Percentiles rank a stretch among this genome's conserved stretches.
These are phyloP conservation scores for Globisporangium echinulatum DNA, from an alignment of 352 stramenopile genomes.

Conservation along the genomic window DNA sequence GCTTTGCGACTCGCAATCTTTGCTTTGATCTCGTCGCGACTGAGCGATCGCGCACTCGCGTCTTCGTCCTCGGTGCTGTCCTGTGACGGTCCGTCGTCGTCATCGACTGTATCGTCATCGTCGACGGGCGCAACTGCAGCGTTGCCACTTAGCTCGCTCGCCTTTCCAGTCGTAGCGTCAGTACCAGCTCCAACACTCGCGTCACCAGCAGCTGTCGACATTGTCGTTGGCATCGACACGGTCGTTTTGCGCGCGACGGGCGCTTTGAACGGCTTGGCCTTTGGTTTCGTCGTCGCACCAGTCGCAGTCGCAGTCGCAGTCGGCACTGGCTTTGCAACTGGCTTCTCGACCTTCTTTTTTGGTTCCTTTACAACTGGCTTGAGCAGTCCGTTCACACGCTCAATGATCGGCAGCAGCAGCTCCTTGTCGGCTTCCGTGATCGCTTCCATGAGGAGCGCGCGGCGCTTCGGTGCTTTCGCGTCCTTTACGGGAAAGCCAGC, in stretches of 20 bases:
- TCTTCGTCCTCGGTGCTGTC: constrained; percentile 22
- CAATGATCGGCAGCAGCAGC: constrained; percentile 36
- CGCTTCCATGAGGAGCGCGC: constrained; percentile 50
- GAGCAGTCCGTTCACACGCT: constrained; percentile 48
- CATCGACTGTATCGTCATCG: constrained; percentile 13
- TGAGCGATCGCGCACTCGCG: constrained; percentile 27
- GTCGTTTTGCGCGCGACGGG: constrained; percentile 8
- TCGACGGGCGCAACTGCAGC: neutral
- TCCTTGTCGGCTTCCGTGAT: constrained; percentile 76
- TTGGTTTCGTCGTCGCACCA: constrained; percentile 23
- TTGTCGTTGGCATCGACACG: neutral
- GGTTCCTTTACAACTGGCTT: constrained; percentile 22
- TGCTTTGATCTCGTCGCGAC: constrained; percentile 74
- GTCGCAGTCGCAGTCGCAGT: no score
- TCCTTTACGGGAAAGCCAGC: constrained; percentile 57
- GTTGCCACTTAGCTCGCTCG: neutral
- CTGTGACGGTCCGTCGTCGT: constrained; percentile 8
- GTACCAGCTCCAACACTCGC: neutral
- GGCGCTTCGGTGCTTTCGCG: constrained; percentile 68
- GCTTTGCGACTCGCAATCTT: constrained; percentile 67
- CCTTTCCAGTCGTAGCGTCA: no score
- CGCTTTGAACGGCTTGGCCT: constrained; percentile 21
- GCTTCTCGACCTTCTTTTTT: constrained; percentile 38
- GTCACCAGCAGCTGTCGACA: neutral
- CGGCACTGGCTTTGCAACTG: constrained; percentile 12